Percentiles rank a stretch among this genome's conserved stretches.
phyloP scores from a whole-genome alignment of 1,284 basidiomycete genomes.

The Microbotryum saponariae region DNA sequence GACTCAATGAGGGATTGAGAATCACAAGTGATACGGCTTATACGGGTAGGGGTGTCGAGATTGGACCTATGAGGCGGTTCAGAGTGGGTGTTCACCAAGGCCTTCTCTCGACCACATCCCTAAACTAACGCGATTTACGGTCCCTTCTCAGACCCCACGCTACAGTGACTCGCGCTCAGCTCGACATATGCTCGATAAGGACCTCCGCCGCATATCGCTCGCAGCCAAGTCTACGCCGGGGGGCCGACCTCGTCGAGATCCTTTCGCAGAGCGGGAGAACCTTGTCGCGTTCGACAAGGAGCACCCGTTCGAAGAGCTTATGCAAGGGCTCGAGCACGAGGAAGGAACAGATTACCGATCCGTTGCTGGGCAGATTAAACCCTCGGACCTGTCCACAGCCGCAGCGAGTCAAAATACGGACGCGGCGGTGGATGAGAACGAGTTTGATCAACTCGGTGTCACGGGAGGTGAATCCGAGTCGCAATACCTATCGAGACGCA shows the following conservation, averaged over 20 bases:
- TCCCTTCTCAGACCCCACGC: constrained; percentile 20
- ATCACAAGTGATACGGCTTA: constrained; percentile 38
- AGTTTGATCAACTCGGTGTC: constrained; percentile 22
- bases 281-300: constrained; percentile 11
- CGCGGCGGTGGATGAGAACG: constrained; percentile 10
- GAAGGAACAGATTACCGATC: constrained; percentile 34
- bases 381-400: constrained; percentile 13
- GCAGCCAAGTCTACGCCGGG: neutral
- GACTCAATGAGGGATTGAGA: constrained; percentile 34
- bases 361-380: constrained; percentile 28
- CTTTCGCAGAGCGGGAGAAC: constrained; percentile 1
- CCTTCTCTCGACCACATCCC: neutral
- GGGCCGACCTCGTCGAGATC: neutral
- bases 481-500: constrained; percentile 53
- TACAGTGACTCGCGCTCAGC: constrained; percentile 20
- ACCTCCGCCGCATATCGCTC: constrained; percentile 20
- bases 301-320: constrained; percentile 16
- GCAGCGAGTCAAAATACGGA: neutral
- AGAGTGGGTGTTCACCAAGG: constrained; percentile 42
- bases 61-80: constrained; percentile 44
- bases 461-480: constrained; percentile 38
- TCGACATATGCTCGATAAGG: constrained; percentile 16
- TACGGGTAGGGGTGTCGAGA: constrained; percentile 54
- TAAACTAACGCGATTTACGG: neutral
- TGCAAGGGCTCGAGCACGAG: constrained; percentile 31